Evolutionary conservation across 108 stramenopile genomes (phyloP), one percentile per base, ranked within the genome.

Genomic region (Skeletonema marinoi): DNA sequence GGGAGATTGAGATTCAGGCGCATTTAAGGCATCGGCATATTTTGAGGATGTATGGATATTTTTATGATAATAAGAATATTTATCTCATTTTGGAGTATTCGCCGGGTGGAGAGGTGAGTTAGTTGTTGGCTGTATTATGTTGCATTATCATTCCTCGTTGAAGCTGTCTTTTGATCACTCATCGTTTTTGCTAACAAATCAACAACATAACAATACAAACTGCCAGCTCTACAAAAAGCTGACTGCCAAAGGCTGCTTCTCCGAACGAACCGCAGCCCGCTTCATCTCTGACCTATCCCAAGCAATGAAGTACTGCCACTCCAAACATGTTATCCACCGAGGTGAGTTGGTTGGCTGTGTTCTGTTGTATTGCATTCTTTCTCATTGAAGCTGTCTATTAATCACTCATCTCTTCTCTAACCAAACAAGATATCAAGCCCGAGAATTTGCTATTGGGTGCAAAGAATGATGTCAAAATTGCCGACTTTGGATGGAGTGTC

Each of bases 401-500:
- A 25, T 25, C 25, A 25, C 25, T 25, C 25, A 25, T 25, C 25
- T 25, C 0, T 0, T 25, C 25, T 25, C 25, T 25, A 25, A 25
- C 25, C 25, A 25, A 25, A 0, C 25, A 25, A 25, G 98, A 99
- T 75, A 98, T 99, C 86, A 99, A 99, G 78, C 99, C 99, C 13
- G 98, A 99, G 77, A 99, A 99, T 77, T 85, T 99, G 6, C 77
- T 99, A 19, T 59, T 99, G 25, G 98, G 97, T 7, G 87, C 92
- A 30, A 75, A 89, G 58, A 93, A 94, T 21, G 98, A 98, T 71
- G 89, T 99, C 44, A 99, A 99, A 88, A 98, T 99, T 74, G 99
- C 99, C 11, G 99, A 99, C 84, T 99, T 99, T 79, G 99, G 99
- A 30, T 99, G 99, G 99, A 96, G 95, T 19, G 97, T 98, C 39